Evolutionary conservation across 805 yeast genomes (phyloP), one percentile per base, ranked within the genome.

Genomic region (Starmerella gropengiesseri): DNA sequence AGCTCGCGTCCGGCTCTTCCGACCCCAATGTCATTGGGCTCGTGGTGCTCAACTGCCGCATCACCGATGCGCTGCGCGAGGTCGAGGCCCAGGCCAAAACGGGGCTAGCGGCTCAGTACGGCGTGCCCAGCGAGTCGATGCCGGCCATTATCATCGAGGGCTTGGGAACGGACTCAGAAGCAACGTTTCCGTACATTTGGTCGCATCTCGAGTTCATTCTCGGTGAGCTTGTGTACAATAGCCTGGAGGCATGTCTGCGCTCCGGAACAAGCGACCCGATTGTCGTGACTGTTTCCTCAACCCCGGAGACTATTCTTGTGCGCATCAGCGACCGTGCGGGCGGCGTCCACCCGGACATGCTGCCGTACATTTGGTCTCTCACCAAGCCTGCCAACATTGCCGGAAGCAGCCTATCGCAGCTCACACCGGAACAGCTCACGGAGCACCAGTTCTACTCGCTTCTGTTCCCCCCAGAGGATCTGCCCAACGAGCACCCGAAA

Each of bases 261-360:
- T 64, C 66, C 33, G 68, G 65, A 43, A 54, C 69, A 9, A 34
- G 31, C 9, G 59, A 55, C 1, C 84, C 94, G 0, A 76, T 89
- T n/a, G 65, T 63, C n/a, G 81, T 89, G 13, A 75, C 85, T 7
- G 73, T 89, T 8, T 69, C 82, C 2, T 72, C 78, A 48, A 74
- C 82, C 16, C 68, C 73, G 11, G 78, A 76, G 29, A 74, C 77
- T 36, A 77, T 84, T 21, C 66, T 78, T 3, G 80, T 89, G 58
- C 70, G 94, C 40, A 75, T 89, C 38, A 77, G 89, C 5, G 98
- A 89, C 60, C 78, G 73, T 51, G 96, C 95, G 3, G 96, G 96
- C 22, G 98, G 97, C 1, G 65, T 89, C 37, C 12, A 35, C n/a
- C 67, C 72, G 9, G 69, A 70, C 34, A 73, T 71, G 17, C 70